These are phyloP conservation scores for Cardiospermum halicacabum DNA, from an alignment of 345 rosid genomes.

Conservation along the genomic window DNA sequence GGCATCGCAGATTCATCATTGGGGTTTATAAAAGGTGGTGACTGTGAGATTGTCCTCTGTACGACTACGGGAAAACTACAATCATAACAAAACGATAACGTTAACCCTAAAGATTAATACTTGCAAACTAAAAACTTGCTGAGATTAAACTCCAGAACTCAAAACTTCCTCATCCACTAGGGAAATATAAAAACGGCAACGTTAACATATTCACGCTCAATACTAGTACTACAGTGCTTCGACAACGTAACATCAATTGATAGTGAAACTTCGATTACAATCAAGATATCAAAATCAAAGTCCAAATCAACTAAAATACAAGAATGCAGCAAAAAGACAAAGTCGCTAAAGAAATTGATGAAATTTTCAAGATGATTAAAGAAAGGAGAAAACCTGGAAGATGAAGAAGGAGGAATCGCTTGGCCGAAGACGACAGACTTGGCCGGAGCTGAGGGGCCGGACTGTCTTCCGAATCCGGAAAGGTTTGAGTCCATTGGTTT, in stretches of 20 bases:
- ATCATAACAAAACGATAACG: not conserved
- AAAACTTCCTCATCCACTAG: not conserved
- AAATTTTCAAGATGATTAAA: too few relatives aligned
- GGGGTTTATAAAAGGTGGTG: conserved; percentile 3
- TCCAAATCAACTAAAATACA: too few relatives aligned
- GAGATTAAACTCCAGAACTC: not conserved
- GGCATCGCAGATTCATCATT: not conserved
- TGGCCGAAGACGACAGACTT: conserved; percentile 24
- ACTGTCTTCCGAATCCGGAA: conserved; percentile 39
- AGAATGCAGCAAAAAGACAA: too few relatives aligned
- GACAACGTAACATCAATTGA: not conserved
- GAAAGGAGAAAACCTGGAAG: conserved; percentile 22
- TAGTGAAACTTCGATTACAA: not conserved
- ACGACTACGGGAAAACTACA: not conserved
- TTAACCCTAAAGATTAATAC: not conserved
- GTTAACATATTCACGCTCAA: not conserved
- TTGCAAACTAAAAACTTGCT: not conserved
- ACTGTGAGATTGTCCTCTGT: not conserved
- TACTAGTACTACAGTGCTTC: not conserved
- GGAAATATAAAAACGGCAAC: not conserved
- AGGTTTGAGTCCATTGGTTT: conserved; percentile 24
- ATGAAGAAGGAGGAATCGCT: conserved; percentile 21
- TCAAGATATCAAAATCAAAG: not conserved
- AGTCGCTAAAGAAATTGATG: too few relatives aligned
- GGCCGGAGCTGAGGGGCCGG: conserved; percentile 36